Evolutionary conservation across 1,139 yeast genomes (phyloP).

Genomic region (Pichia sorboxylosa): DNA sequence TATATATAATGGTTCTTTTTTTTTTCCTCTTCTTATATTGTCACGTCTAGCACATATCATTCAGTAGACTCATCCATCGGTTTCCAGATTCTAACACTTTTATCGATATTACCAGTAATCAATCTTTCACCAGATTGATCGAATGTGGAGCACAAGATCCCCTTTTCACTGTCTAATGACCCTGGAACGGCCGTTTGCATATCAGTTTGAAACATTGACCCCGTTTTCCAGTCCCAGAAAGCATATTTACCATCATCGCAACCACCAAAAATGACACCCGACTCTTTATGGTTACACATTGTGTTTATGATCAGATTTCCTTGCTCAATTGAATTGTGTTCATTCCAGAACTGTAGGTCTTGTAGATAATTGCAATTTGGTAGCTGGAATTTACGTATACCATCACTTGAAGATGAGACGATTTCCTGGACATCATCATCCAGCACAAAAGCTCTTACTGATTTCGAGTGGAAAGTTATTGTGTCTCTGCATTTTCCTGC

Average conservation of each 20-base stretch:
- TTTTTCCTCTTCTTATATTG: too few relatives aligned
- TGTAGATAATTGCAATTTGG: conserved; percentile 62
- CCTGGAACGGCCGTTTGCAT: conserved; percentile 53
- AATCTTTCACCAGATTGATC: conserved; percentile 83
- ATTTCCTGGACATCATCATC: conserved; percentile 70
- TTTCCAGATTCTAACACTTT: conserved; percentile 78
- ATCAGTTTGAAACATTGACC: conserved; percentile 47
- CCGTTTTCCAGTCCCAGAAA: conserved; percentile 69
- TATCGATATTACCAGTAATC: conserved; percentile 83
- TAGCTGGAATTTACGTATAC: conserved; percentile 70
- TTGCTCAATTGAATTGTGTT: conserved; percentile 24
- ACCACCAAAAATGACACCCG: conserved; percentile 64
- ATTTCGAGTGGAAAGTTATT: conserved; percentile 74
- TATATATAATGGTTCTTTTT: too few relatives aligned
- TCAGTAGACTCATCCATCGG: too few relatives aligned
- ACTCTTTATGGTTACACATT: conserved; percentile 44
- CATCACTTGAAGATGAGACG: conserved; percentile 73
- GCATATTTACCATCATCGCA: conserved; percentile 73
- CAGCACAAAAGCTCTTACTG: conserved; percentile 61
- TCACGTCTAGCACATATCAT: too few relatives aligned
- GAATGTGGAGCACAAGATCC: conserved; percentile 62
- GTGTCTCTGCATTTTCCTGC: conserved; percentile 50
- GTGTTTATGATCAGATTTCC: conserved; percentile 50
- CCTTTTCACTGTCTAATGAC: conserved; percentile 50
- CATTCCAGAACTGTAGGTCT: conserved; percentile 35